Conservation (phyloP, 2,329 filamentous ascomycete species). For the Clonostachys chloroleuca region DNA sequence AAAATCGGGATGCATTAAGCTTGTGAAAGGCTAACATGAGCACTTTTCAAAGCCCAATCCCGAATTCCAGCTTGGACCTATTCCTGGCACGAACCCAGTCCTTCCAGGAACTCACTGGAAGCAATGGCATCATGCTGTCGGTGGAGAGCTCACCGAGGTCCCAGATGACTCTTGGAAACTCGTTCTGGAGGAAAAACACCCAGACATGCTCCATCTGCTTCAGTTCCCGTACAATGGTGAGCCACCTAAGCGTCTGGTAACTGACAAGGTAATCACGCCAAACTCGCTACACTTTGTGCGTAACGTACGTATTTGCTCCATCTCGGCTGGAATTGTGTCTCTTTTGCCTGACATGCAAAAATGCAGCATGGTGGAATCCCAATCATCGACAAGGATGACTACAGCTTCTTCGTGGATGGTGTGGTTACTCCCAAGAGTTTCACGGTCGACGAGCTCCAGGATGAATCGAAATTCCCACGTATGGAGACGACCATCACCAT, state of each 20-base stretch:
- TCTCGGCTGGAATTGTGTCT: too few species aligned
- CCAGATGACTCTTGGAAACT: conserved; percentile 55
- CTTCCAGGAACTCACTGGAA: conserved; percentile 53
- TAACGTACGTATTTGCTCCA: not conserved
- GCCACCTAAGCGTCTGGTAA: conserved; percentile 52
- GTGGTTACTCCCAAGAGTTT: conserved; percentile 54
- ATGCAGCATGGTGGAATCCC: conserved; percentile 64
- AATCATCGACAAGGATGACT: conserved; percentile 52
- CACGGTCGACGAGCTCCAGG: conserved; percentile 54
- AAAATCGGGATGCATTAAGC: too few species aligned
- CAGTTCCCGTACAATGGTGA: conserved; percentile 64
- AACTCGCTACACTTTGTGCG: conserved; percentile 61
- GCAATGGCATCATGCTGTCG: conserved; percentile 48
- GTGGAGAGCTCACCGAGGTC: conserved; percentile 30
- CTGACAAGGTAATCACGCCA: conserved; percentile 50
- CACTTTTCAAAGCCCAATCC: conserved; percentile 23
- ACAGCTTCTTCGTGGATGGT: conserved; percentile 51
- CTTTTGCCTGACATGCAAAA: conserved; percentile 17
- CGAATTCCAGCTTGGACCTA: conserved; percentile 50
- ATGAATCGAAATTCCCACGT: conserved; percentile 56
- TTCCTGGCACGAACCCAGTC: conserved; percentile 54
- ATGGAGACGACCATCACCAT: conserved; percentile 55
- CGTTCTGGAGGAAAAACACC: conserved; percentile 52
- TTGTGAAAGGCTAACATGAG: too few species aligned
- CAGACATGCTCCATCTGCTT: conserved; percentile 57